Evolutionary conservation across 306 rosid species (phyloP), one percentile per base, ranked within the genome.

Genomic region (Quercus agrifolia): DNA sequence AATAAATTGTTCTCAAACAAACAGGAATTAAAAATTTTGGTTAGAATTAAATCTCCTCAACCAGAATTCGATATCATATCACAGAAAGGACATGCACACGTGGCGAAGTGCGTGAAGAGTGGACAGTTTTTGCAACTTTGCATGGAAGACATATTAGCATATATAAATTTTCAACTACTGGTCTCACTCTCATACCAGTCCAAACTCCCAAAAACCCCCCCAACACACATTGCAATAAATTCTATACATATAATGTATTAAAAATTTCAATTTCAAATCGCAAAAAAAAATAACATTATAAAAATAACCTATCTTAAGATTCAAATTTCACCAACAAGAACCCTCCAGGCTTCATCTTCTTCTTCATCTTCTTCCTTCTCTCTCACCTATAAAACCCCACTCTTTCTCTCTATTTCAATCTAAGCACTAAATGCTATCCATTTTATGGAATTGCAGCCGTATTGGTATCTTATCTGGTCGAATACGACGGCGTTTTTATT

Each of bases 301-400:
- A 52, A 74, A 33, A 81, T 87, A 52, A 52, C 54, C 55, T 25
- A 67, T 4, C 55, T 56, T 79, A 41, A 56, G 46, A 74, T 82
- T 87, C 85, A 87, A 82, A 80, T 54, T 63, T 52, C 62, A 75
- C 68, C 62, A 5, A 6, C 35, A 70, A 68, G 89, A 87, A 91
- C 59, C 88, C 31, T 78, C 89, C 85, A 33, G 4, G 68, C 82
- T 81, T 31, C 88, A 82, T 85, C 90, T 72, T 31, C 88, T 83
- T 85, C 89, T 72, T 73, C 78, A 55, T 35, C 79, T 70, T 21
- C 69, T 25, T 59, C n/a, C 25, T 66, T 51, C 9, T 33, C 27
- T 67, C 51, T 55, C 62, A 5, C 38, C 28, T 62, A 49, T 58
- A 62, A 17, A 62, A 49, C 3, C 30, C 17, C 35, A 19, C 5